Evolutionary conservation across 768 basidiomycete species (phyloP), one percentile per base, ranked within the genome.

Genomic region (Sarcodon sp.): DNA sequence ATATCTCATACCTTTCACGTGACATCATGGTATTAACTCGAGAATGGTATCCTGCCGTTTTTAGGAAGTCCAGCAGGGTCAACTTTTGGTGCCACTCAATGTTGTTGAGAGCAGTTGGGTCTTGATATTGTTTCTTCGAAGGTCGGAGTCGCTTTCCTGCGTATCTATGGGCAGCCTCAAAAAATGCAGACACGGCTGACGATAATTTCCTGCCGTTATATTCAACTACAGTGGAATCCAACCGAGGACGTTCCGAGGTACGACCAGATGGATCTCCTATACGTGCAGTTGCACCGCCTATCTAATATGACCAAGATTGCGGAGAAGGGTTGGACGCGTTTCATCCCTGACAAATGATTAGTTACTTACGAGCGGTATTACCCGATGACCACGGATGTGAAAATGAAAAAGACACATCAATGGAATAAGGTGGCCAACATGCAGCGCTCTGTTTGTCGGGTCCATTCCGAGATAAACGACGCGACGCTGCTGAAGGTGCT

Each of bases 251-350:
- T 64, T 96, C 94, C 0, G 77, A 77, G 4, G 75, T 72, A 34
- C 93, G 75, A 1, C 96, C 94, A 4, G 93, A 94, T 7, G 96
- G 96, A 60, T 99, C 96, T 6, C 96, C 96, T 41, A 99, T 83
- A n/a, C 85, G 79, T 7, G 91, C 96, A 0, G 94, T 98, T 7
- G 91, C 93, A 1, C 91, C 92, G 33, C 96, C 94, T 61, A 97
- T 86, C 94, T 98, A 58, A 33, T 33, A 36, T 33, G 9, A 10
- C n/a, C 35, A 44, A 21, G 21, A 27, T 27, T 27, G 21, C 3
- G 21, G 21, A 27, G 21, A 27, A 27, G 21, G 21, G 27, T 41
- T 41, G 27, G 27, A 41, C 27, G 1, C 39, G 8, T 41, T 41
- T 9, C 39, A 27, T 9, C 39, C 6, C 18, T 13, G n/a, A 41